Conservation (phyloP, 345 rosid genomes). For the Hypericum perforatum region DNA sequence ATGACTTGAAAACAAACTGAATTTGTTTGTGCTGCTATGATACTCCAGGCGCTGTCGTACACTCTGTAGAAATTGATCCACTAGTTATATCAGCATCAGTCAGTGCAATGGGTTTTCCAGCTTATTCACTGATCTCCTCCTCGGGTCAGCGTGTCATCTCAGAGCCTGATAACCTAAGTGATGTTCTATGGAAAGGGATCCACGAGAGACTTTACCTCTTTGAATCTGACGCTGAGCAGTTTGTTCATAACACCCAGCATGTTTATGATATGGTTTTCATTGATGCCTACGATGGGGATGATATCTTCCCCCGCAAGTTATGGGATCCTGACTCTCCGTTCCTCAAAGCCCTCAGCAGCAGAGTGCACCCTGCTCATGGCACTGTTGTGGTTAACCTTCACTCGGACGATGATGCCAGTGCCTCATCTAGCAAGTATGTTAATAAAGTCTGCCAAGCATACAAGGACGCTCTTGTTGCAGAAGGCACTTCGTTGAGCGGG, state of each 20-base stretch:
- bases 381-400: constrained; percentile 86
- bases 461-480: constrained; percentile 35
- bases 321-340: constrained; percentile 70
- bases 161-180: constrained; percentile 36
- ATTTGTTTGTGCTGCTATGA: background rate
- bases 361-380: constrained; percentile 64
- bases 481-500: constrained; percentile 10
- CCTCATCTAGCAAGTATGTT: constrained; percentile 36
- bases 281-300: constrained; percentile 93
- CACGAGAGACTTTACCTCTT: constrained; percentile 74
- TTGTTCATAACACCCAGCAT: constrained; percentile 32
- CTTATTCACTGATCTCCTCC: constrained; percentile 44
- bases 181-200: constrained; percentile 70
- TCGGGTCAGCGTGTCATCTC: constrained; percentile 35
- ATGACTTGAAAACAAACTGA: no score
- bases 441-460: constrained; percentile 51
- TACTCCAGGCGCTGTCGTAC: constrained; percentile 53
- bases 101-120: constrained; percentile 80
- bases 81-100: constrained; percentile 70
- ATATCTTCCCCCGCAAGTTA: constrained; percentile 68
- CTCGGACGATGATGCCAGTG: constrained; percentile 37
- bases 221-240: constrained; percentile 71
- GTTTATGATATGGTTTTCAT: constrained; percentile 64
- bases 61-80: constrained; percentile 79
- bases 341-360: constrained; percentile 42